A percentile compares a stretch with the other conserved stretches of the same genome.
These are phyloP conservation scores for Zoysia matrella DNA, from an alignment of 202 grass and related monocot genomes.

Conservation along the genomic window DNA sequence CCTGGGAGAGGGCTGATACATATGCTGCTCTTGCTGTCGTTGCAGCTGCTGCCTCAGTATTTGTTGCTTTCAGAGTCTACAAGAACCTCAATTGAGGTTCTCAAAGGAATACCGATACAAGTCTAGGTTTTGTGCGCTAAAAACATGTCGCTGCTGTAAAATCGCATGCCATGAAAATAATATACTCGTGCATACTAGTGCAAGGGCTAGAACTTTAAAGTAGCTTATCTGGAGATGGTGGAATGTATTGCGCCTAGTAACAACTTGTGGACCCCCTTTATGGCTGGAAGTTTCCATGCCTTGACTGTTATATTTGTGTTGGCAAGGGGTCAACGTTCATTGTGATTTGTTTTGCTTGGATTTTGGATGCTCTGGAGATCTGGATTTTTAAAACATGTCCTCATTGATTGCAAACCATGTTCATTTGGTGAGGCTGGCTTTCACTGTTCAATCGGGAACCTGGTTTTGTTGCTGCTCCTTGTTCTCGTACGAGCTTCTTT, in stretches of 20 bases:
- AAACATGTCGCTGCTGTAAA: constrained; percentile 31
- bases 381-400: constrained; percentile 1
- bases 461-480: neutral
- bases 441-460: neutral
- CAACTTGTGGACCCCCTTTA: constrained; percentile 24
- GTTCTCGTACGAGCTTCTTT: neutral
- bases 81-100: constrained; percentile 62
- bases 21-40: constrained; percentile 83
- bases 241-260: constrained; percentile 25
- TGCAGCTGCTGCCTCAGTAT: constrained; percentile 64
- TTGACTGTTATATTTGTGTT: constrained; percentile 22
- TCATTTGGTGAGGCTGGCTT: neutral
- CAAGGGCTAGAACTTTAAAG: constrained; percentile 38
- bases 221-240: constrained; percentile 34
- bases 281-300: constrained; percentile 17
- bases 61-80: constrained; percentile 79
- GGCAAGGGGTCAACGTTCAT: neutral
- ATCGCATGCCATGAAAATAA: constrained; percentile 51
- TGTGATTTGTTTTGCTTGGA: constrained; percentile 29
- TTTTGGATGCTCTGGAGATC: constrained; percentile 30
- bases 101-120: constrained; percentile 32
- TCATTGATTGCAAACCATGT: neutral
- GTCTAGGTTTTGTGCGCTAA: constrained; percentile 30
- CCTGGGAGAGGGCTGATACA: constrained; percentile 83
- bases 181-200: constrained; percentile 54